Evolutionary conservation across 768 basidiomycete species (phyloP), one percentile per base, ranked within the genome.

Genomic region (Amanita inopinata): DNA sequence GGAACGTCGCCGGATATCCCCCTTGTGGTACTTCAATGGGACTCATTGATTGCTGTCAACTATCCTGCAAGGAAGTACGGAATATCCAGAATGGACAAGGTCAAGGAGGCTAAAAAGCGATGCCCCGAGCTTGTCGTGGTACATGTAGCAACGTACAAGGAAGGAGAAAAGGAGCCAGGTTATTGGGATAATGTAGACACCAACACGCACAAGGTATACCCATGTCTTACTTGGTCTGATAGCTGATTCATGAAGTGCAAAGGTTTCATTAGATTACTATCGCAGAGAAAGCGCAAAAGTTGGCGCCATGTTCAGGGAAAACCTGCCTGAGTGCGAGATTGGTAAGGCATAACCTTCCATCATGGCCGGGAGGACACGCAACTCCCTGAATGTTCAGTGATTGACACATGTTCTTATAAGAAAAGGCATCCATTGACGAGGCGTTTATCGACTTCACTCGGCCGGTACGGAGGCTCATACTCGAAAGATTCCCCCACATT

Each of bases 381-480:
- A 14, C 10, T 25, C n/a, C 27, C 28, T 15, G 23, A 20, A 20
- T 5, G 15, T 4, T 14, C 24, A 11, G 3, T 30, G 25, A 25
- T 37, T 40, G 27, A 42, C 27, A 19, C 31, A 34, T 12, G 8
- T 22, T 30, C 24, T 8, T 36, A n/a, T 8, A 57, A 92, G 94
- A 99, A 62, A 96, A 93, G 58, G 96, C 96, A 17, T 94, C 90
- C 0, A 96, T 98, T 25, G 96, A 98, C 54, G 96, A 99, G 56
- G 91, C 89, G 0, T 99, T 93, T 60, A 78, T 98, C 44, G 94
- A 98, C 59, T 74, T 98, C 43, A 87, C 91, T 2, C 70, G 70
- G 6, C 81, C 83, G 24, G 79, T 90, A n/a, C 79, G 87, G 27
- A 75, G 81, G 44, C 64, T 74, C 33, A 61, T 99, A 1, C 64